Base-by-base conservation (phyloP, 345 rosid genomes). In the Trapa bicornis region DNA sequence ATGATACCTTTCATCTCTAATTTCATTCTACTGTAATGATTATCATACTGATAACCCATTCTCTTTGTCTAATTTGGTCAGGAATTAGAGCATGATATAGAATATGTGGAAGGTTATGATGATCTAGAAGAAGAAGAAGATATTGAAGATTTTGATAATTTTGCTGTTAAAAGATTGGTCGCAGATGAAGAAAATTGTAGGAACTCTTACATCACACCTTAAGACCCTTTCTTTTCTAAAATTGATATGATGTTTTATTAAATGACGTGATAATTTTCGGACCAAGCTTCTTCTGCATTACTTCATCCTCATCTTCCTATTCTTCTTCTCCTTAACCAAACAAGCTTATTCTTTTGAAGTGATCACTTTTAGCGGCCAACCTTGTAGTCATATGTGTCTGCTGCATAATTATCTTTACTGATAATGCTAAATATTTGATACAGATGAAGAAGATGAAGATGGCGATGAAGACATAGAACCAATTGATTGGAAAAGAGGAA, bases 101-200 rank as follows among this genome's bases (percentile, higher is more conserved):
- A 94, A 79, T 94, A 81, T 72, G 91, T 94, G 67, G 96, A 90
- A 79, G 91, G 85, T 39, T 79, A 77, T 67, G 87, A 86, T 60
- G 97, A 82, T 47, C 86, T 90, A 35, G 96, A 85, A 70, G 92
- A 80, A 69, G 87, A 90, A 73, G 91, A 88, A 17, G 99, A 94
- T 67, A 94, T 94, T 36, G 98, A 93, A 87, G 96, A 93, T 76
- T 83, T 84, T 67, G 81, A 64, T 72, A 80, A 79, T 63, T 50
- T 78, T 66, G 80, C 78, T 54, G 66, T 80, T 6, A 78, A 72
- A 0, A 68, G 79, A 50, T 33, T 75, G 52, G 73, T n/a, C 71
- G 48, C 72, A 57, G 80, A 72, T 63, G 78, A 47, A 39, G 82
- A 73, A 64, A 72, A 79, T 74, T 84, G 81, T 78, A 82, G 72